Percentiles rank a stretch among this genome's conserved stretches.
phyloP scores from a whole-genome alignment of 352 stramenopile genomes.

The Phytophthora hybrid region DNA sequence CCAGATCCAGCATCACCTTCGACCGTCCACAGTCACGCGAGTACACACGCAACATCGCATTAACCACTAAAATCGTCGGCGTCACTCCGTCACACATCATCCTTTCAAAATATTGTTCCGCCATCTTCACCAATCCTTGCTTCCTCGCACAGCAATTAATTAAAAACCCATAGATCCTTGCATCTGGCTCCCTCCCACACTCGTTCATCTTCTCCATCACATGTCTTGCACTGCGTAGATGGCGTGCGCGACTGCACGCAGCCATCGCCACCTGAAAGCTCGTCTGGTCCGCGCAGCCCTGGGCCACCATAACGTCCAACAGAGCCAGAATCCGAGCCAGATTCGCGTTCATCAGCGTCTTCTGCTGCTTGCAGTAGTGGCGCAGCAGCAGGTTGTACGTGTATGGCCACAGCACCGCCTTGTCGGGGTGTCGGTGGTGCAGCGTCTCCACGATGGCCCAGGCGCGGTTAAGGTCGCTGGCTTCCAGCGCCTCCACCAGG shows the following conservation, averaged over 20 bases:
- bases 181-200: constrained; percentile 34
- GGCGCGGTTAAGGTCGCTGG: constrained; percentile 39
- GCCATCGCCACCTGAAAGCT: constrained; percentile 81
- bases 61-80: constrained; percentile 55
- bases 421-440: constrained; percentile 27
- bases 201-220: constrained; percentile 62
- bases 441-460: constrained; percentile 41
- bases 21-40: constrained; percentile 44
- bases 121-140: constrained; percentile 38
- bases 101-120: constrained; percentile 56
- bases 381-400: constrained; percentile 74
- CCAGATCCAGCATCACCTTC: constrained; percentile 40
- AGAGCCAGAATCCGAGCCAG: constrained; percentile 56
- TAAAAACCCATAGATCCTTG: constrained; percentile 62
- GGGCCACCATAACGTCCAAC: constrained; percentile 58
- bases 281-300: constrained; percentile 47
- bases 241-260: constrained; percentile 58
- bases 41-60: constrained; percentile 76
- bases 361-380: constrained; percentile 50
- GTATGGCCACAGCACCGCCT: constrained; percentile 43
- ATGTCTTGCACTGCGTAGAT: constrained; percentile 45
- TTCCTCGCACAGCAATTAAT: constrained; percentile 75
- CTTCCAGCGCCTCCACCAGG: constrained; percentile 41
- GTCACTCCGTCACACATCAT: constrained; percentile 49
- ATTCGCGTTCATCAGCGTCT: constrained; percentile 39